phyloP scores from a whole-genome alignment of 805 yeast genomes.

The Wickerhamia fluorescens region DNA sequence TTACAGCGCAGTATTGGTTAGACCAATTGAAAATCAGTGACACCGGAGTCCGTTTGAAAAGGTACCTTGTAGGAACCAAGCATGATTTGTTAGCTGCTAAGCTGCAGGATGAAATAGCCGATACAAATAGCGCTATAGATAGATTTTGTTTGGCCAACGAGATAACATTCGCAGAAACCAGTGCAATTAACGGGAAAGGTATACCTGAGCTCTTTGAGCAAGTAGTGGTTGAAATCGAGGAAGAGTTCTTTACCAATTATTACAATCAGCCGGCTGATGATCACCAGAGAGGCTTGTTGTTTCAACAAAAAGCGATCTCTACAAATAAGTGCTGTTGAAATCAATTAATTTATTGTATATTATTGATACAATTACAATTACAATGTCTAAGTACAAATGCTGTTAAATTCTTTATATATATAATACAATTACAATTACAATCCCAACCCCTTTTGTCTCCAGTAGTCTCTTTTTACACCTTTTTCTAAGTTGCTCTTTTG shows the following conservation, averaged over 20 bases:
- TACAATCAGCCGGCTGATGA: conserved; percentile 5
- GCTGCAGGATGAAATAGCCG: conserved; percentile 8
- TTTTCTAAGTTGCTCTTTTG: conserved; percentile 18
- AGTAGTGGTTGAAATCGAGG: conserved; percentile 24
- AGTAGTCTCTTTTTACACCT: conserved; percentile 30
- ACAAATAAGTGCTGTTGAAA: conserved; percentile 2
- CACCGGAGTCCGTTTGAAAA: conserved; percentile 18
- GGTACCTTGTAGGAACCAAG: conserved; percentile 76
- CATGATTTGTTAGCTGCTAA: conserved; percentile 61
- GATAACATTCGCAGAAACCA: conserved; percentile 32
- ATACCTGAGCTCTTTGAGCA: conserved; percentile 33
- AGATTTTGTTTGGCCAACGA: no score
- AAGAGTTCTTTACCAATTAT: conserved; percentile 20
- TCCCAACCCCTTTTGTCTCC: conserved; percentile 38
- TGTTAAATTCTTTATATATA: no score
- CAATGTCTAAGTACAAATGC: conserved; percentile 1
- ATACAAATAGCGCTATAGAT: conserved; percentile 9
- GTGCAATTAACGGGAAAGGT: conserved; percentile 69
- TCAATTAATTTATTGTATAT: no score
- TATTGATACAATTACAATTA: no score
- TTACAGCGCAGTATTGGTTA: conserved; percentile 84
- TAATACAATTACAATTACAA: conserved; percentile 6
- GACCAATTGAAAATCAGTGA: conserved; percentile 50
- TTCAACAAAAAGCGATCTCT: neutral
- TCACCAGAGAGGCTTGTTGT: conserved; percentile 1